Conservation (phyloP, 139 green algal species). For the Chlorella sp. region DNA sequence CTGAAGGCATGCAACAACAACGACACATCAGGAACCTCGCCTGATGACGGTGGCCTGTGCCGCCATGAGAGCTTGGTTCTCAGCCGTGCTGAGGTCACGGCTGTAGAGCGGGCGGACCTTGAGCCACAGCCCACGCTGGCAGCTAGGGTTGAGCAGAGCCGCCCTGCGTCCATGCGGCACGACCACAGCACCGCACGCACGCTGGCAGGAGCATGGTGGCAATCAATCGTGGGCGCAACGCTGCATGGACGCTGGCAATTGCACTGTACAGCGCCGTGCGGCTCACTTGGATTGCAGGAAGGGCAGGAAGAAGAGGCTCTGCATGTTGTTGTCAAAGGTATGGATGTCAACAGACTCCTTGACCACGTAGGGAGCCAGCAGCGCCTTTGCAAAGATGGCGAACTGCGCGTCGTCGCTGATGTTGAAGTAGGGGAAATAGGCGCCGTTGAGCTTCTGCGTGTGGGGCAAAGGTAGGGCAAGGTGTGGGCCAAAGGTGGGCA, state of each 20-base stretch:
- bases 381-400: constrained; percentile 5
- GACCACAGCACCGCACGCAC: no score
- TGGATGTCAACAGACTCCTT: neutral
- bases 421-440: constrained; percentile 25
- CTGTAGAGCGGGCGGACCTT: constrained; percentile 22
- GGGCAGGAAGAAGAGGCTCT: neutral
- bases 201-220: no score
- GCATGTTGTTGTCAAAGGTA: constrained; percentile 15
- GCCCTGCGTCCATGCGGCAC: no score
- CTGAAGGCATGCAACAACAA: no score
- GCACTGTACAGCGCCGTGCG: no score
- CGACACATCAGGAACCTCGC: no score
- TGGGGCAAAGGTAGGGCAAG: no score
- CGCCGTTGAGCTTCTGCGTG: constrained; percentile 4
- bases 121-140: constrained; percentile 20
- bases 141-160: constrained; percentile 26
- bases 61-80: neutral
- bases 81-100: neutral
- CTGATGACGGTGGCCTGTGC: no score
- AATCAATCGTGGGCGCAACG: no score
- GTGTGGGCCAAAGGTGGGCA: no score
- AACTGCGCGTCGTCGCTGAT: constrained; percentile 23
- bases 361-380: neutral
- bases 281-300: constrained; percentile 1
- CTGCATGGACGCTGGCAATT: no score